These are phyloP conservation scores for Hypocrella siamensis DNA, from an alignment of 2,329 filamentous ascomycete species.

Conservation along the genomic window DNA sequence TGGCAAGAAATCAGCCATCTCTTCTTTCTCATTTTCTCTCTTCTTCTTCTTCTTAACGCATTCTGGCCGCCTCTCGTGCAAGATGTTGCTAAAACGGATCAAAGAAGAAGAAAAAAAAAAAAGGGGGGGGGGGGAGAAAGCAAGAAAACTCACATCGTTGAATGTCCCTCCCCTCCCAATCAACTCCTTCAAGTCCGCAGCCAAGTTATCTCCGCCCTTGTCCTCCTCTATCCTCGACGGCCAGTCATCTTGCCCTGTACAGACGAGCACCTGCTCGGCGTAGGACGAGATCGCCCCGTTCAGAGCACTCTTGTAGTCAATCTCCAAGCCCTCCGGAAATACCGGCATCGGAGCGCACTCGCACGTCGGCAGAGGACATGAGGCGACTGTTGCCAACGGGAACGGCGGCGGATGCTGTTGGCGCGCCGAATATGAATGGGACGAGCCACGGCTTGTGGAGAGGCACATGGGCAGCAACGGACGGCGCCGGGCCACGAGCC, in stretches of 20 bases:
- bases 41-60: background rate
- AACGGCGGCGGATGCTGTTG: constrained; percentile 6
- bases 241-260: constrained; percentile 72
- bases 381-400: constrained; percentile 24
- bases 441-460: too few relatives aligned
- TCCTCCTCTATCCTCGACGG: constrained; percentile 73
- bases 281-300: constrained; percentile 68
- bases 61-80: too few relatives aligned
- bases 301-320: constrained; percentile 55
- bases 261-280: constrained; percentile 68
- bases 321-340: constrained; percentile 52
- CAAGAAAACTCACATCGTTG: constrained; percentile 40
- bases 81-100: background rate
- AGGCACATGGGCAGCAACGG: too few relatives aligned
- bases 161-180: constrained; percentile 50
- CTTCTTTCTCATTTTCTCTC: background rate
- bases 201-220: constrained; percentile 47
- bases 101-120: background rate
- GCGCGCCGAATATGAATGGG: constrained; percentile 10
- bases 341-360: constrained; percentile 50
- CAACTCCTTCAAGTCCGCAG: constrained; percentile 55
- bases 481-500: constrained; percentile 1
- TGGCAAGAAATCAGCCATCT: too few relatives aligned
- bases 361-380: constrained; percentile 65
- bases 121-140: background rate